These are phyloP conservation scores for Pseudogymnoascus sp. DNA, from an alignment of 2,329 filamentous ascomycete species.

Conservation along the genomic window DNA sequence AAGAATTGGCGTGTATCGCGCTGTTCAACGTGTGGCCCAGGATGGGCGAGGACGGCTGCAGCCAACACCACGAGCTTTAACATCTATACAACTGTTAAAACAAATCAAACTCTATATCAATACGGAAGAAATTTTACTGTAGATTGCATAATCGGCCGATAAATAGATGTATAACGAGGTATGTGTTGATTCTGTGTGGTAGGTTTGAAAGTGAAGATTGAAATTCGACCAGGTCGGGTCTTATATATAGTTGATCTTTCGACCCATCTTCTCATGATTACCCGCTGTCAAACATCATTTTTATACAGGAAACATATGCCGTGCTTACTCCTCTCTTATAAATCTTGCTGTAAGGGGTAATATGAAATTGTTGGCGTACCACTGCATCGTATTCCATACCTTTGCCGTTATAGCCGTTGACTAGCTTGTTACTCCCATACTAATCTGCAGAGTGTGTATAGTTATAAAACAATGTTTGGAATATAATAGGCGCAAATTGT, in stretches of 20 bases:
- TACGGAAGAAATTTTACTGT: background rate
- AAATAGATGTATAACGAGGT: background rate
- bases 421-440: background rate
- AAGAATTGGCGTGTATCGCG: background rate
- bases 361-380: background rate
- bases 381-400: background rate
- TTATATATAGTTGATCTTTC: background rate
- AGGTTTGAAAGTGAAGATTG: background rate
- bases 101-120: background rate
- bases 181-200: background rate
- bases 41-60: background rate
- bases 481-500: background rate
- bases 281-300: background rate
- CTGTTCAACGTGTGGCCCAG: background rate
- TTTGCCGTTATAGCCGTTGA: background rate
- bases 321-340: background rate
- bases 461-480: background rate
- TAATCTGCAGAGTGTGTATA: background rate
- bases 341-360: background rate
- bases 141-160: background rate
- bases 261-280: background rate
- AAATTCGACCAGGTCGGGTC: background rate
- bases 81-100: background rate
- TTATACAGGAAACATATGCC: background rate
- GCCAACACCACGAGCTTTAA: background rate